Evolutionary conservation across 2,329 filamentous ascomycete genomes (phyloP).

Genomic region (Alternaria ethzedia): DNA sequence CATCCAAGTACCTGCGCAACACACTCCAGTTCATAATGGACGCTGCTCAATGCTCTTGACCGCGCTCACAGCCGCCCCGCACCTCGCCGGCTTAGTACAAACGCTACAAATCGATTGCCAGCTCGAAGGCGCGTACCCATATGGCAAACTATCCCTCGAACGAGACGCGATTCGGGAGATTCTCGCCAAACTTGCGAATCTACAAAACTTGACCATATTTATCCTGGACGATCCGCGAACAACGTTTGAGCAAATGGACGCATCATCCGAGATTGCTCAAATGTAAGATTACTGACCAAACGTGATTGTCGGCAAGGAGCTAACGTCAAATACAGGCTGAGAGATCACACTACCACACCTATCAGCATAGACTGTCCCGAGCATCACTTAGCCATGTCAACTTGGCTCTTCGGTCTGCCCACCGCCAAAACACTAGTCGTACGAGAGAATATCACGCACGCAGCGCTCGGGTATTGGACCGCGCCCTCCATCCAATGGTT

Average conservation of each 20-base stretch:
- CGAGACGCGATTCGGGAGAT: neutral
- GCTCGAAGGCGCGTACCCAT: neutral
- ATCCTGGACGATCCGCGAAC: neutral
- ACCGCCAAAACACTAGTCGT: neutral
- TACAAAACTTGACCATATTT: neutral
- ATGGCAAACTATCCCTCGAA: neutral
- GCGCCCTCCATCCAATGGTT: neutral
- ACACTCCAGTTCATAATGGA: neutral
- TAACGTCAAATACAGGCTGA: neutral
- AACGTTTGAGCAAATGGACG: neutral
- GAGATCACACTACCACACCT: neutral
- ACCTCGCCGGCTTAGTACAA: neutral
- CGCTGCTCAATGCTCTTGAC: neutral
- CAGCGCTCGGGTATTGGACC: rapidly evolving
- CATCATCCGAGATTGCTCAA: neutral
- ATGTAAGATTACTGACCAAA: neutral
- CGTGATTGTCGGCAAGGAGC: neutral
- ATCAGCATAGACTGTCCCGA: neutral
- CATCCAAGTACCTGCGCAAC: neutral
- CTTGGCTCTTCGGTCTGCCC: neutral
- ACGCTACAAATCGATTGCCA: neutral
- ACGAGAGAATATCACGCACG: neutral
- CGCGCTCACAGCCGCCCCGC: neutral
- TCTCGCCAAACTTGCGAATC: neutral
- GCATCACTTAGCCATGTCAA: neutral